phyloP scores from a whole-genome alignment of 805 yeast genomes.

The Wickerhamomyces sydowiorum region DNA sequence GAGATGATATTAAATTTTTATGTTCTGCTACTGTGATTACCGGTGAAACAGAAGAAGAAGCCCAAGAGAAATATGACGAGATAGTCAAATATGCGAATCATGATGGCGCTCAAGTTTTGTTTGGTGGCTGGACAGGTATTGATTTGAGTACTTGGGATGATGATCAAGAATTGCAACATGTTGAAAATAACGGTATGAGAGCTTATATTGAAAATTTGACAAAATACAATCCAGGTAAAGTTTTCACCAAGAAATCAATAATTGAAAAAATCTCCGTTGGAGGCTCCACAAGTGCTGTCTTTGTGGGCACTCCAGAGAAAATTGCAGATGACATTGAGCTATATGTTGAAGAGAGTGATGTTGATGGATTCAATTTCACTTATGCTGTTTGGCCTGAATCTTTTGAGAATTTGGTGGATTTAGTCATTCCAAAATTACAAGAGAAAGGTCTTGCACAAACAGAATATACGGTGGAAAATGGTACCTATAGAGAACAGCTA shows the following conservation, averaged over 20 bases:
- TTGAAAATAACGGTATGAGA: constrained; percentile 14
- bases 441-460: constrained; percentile 28
- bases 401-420: constrained; percentile 32
- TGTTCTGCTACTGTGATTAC: constrained; percentile 27
- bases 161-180: constrained; percentile 29
- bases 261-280: constrained; percentile 23
- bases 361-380: constrained; percentile 41
- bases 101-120: constrained; percentile 34
- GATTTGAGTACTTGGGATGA: constrained; percentile 28
- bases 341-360: constrained; percentile 33
- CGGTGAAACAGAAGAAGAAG: constrained; percentile 32
- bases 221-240: constrained; percentile 16
- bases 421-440: constrained; percentile 32
- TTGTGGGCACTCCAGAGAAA: constrained; percentile 29
- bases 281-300: constrained; percentile 24
- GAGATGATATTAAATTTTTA: constrained; percentile 27
- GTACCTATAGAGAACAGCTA: constrained; percentile 8
- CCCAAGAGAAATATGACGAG: constrained; percentile 25
- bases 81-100: constrained; percentile 24
- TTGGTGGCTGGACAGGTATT: constrained; percentile 37
- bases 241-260: constrained; percentile 15
- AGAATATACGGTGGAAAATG: constrained; percentile 32
- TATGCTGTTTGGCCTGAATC: constrained; percentile 33
- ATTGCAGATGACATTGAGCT: constrained; percentile 35
- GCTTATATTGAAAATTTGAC: constrained; percentile 17